These are phyloP conservation scores for Amanita subjunquillea DNA, from an alignment of 768 basidiomycete species.

Conservation along the genomic window DNA sequence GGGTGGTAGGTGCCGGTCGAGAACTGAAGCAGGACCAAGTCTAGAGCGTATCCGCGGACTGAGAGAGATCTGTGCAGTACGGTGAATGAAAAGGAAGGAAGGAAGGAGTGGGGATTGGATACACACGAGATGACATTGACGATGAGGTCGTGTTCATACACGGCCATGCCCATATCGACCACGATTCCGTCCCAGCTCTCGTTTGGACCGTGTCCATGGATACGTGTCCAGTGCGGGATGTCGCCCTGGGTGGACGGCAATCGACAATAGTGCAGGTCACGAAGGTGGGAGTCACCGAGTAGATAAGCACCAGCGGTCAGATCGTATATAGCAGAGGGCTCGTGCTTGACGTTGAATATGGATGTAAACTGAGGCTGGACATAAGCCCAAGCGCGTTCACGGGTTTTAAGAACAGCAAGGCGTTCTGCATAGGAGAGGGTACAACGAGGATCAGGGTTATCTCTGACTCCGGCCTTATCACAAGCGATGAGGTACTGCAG, in stretches of 20 bases:
- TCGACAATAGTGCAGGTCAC: slow-evolving; percentile 19
- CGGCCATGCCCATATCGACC: slow-evolving; percentile 32
- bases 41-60: slow-evolving; percentile 4
- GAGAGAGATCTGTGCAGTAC: not conserved
- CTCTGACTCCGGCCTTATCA: slow-evolving; percentile 14
- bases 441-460: slow-evolving; percentile 22
- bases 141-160: slow-evolving; percentile 35
- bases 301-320: slow-evolving; percentile 30
- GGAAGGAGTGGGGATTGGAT: not conserved
- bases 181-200: slow-evolving; percentile 10
- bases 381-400: slow-evolving; percentile 21
- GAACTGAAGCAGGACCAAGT: slow-evolving; percentile 11
- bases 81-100: too few relatives aligned
- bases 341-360: slow-evolving; percentile 16
- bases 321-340: slow-evolving; percentile 30
- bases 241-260: slow-evolving; percentile 21
- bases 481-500: slow-evolving; percentile 24
- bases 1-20: slow-evolving; percentile 19
- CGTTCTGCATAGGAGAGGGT: slow-evolving; percentile 16
- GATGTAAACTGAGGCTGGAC: slow-evolving; percentile 16
- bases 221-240: slow-evolving; percentile 16
- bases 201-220: slow-evolving; percentile 14
- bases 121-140: slow-evolving; percentile 30
- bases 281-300: slow-evolving; percentile 19
- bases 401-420: slow-evolving; percentile 13